Evolutionary conservation across 805 yeast species (phyloP), one percentile per base, ranked within the genome.

Genomic region (Candida boleticola): DNA sequence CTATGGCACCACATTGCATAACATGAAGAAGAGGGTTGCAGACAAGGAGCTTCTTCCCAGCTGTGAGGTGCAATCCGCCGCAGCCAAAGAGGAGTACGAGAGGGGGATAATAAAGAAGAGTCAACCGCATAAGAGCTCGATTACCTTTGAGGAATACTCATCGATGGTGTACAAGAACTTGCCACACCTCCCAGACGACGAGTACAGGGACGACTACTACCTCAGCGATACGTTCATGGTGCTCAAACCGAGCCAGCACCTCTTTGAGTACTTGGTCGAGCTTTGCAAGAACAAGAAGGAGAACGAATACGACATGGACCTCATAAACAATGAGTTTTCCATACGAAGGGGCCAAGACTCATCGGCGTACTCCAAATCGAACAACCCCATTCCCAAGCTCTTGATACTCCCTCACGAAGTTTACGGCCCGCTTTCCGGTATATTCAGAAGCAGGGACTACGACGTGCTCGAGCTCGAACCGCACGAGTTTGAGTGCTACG

Each of bases 181-280:
- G 6, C 39, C 39, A 18, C 16, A 25, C 7, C 19, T 36, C 9
- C 5, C 14, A 3, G n/a, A 25, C 13, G 11, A 25, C 13, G 20
- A 14, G 7, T 11, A n/a, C 17, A 3, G 22, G 5, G 23, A 36
- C 13, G 18, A 6, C 6, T 36, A 23, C 40, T 61, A 57, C 44
- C 63, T 72, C 47, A 71, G 67, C 0, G 68, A 74, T 33, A 77
- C 76, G 46, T 54, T 83, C 4, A 80, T 83, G 82, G 83, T 82
- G 3, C 61, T 81, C n/a, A 69, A 65, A 33, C 88, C 88, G 3
- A 64, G 64, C 4, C 39, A 43, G 5, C 47, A 52, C 21, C 31
- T 51, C 3, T 71, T 58, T 45, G 40, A 56, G 4, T 41, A 51
- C 18, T 46, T 54, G 47, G 47, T 43, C 38, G 41, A 55, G 11